These are phyloP conservation scores for Paratinospora sagittata DNA, from an alignment of 164 flowering plant species.

Conservation along the genomic window DNA sequence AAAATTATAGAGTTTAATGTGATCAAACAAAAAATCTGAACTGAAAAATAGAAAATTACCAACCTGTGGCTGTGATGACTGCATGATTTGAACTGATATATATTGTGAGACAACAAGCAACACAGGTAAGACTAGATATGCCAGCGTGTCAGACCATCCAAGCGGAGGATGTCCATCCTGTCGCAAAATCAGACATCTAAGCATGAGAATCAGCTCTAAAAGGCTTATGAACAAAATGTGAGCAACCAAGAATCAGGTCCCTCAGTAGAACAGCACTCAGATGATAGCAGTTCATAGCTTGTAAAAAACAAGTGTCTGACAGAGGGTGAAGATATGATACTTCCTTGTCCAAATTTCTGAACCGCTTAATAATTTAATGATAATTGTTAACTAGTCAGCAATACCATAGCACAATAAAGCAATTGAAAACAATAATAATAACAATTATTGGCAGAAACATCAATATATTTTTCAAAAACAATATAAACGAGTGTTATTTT, in stretches of 20 bases:
- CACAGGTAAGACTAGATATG: conserved; percentile 86
- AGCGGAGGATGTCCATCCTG: conserved; percentile 99
- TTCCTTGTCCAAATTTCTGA: background rate
- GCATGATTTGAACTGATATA: conserved; percentile 81
- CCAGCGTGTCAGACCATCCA: conserved; percentile 91
- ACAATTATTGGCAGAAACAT: too few species aligned
- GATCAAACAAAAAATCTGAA: background rate
- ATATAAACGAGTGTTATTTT: too few species aligned
- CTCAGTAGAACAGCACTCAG: background rate
- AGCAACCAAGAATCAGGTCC: background rate
- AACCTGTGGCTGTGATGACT: conserved; percentile 92
- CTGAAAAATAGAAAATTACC: conserved; percentile 7
- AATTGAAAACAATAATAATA: background rate
- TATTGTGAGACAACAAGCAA: conserved; percentile 73
- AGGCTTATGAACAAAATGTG: background rate
- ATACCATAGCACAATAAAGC: background rate
- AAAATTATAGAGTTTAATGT: too few species aligned
- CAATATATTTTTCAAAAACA: too few species aligned
- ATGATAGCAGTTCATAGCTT: background rate
- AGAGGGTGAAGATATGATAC: background rate
- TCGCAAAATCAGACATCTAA: conserved; percentile 10
- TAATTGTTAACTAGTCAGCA: background rate
- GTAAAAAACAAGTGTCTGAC: background rate
- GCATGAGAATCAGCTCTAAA: conserved; percentile 1
- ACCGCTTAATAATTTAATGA: too few species aligned